Percentiles rank a stretch among this genome's conserved stretches.
Conservation (phyloP, 2,329 filamentous ascomycete species). For the Aureobasidium sp. region DNA sequence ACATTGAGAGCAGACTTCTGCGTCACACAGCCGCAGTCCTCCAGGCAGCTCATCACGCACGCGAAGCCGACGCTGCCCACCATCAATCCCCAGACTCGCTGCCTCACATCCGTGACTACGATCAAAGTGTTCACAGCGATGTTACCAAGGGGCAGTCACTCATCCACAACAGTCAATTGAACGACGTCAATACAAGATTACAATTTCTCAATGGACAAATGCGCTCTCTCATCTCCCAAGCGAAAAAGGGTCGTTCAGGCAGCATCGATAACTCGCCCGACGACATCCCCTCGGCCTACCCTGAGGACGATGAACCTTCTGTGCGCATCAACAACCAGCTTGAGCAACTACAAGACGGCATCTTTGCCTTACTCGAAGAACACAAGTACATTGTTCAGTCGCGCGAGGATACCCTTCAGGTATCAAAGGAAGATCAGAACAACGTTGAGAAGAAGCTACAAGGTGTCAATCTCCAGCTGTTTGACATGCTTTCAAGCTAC, state of each 20-base stretch:
- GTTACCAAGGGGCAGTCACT: neutral
- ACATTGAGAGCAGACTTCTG: conserved; percentile 67
- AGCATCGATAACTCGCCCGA: conserved; percentile 16
- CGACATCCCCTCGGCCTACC: conserved; percentile 15
- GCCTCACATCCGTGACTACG: conserved; percentile 17
- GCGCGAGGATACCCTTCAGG: conserved; percentile 22
- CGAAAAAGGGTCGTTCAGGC: conserved; percentile 10
- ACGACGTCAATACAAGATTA: conserved; percentile 27
- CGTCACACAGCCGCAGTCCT: conserved; percentile 90
- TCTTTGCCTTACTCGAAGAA: conserved; percentile 17
- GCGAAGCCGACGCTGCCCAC: neutral
- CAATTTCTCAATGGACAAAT: conserved; percentile 27
- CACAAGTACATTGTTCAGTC: conserved; percentile 16
- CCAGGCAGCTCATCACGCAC: conserved; percentile 76
- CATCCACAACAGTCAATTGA: neutral
- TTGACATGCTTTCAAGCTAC: conserved; percentile 35
- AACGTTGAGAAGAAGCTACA: conserved; percentile 47
- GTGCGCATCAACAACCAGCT: conserved; percentile 18
- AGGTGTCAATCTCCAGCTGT: conserved; percentile 58
- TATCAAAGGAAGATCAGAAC: conserved; percentile 17
- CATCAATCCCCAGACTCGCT: neutral
- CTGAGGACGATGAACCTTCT: conserved; percentile 18
- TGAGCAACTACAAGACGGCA: conserved; percentile 18
- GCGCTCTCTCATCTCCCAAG: conserved; percentile 21
- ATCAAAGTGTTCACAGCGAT: conserved; percentile 19